Evolutionary conservation across 2,329 filamentous ascomycete genomes (phyloP).

Genomic region (Neofusicoccum parvum): DNA sequence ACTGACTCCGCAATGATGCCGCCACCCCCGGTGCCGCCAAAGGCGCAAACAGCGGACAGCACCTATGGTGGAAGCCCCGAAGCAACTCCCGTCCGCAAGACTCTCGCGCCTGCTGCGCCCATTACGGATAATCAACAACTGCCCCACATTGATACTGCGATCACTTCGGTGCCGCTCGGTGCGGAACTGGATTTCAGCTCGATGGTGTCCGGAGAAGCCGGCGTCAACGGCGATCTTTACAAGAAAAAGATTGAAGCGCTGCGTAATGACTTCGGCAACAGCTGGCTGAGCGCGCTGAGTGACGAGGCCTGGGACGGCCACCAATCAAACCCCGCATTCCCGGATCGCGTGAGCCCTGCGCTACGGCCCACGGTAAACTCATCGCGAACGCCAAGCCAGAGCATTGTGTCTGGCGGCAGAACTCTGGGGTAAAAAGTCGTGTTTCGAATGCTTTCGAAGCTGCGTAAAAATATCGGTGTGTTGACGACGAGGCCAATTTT

Average conservation of each 20-base stretch:
- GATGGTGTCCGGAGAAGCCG: slow-evolving; percentile 56
- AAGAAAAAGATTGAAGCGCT: slow-evolving; percentile 85
- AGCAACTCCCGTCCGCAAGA: slow-evolving; percentile 28
- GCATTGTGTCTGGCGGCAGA: slow-evolving; percentile 42
- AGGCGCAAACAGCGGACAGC: slow-evolving; percentile 20
- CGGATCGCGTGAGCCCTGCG: slow-evolving; percentile 27
- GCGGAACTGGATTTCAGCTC: slow-evolving; percentile 17
- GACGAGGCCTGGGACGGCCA: slow-evolving; percentile 65
- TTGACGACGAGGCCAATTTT: slow-evolving; percentile 2
- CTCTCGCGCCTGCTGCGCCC: background rate
- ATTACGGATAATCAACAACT: slow-evolving; percentile 8
- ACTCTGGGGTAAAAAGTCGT: slow-evolving; percentile 37
- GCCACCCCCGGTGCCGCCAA: background rate
- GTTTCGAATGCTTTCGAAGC: slow-evolving; percentile 12
- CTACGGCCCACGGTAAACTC: slow-evolving; percentile 34
- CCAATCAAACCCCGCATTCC: slow-evolving; percentile 13
- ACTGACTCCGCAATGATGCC: slow-evolving; percentile 20
- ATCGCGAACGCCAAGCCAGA: slow-evolving; percentile 38
- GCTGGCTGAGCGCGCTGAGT: slow-evolving; percentile 82
- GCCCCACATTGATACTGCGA: slow-evolving; percentile 26
- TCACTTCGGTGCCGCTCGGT: slow-evolving; percentile 29
- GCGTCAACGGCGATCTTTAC: slow-evolving; percentile 74
- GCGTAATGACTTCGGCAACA: slow-evolving; percentile 80
- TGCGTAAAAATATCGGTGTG: slow-evolving; percentile 1
- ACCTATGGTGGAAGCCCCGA: slow-evolving; percentile 31